Conservation (phyloP, 805 yeast genomes). For the Yueomyces sp. region DNA sequence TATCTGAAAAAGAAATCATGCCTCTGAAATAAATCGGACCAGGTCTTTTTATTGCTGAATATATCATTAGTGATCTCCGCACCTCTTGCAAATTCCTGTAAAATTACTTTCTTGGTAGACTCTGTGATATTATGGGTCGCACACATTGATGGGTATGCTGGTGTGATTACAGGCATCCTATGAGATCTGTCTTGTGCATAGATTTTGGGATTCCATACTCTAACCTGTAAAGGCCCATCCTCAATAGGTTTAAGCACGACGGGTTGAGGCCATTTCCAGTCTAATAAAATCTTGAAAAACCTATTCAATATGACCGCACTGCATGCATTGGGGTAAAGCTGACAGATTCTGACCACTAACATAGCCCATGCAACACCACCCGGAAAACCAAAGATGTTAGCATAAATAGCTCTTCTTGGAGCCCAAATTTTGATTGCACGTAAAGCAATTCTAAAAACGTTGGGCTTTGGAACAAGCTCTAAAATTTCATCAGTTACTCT, state of each 20-base stretch:
- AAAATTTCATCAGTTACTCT: constrained; percentile 93
- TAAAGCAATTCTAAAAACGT: constrained; percentile 83
- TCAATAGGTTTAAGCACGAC: constrained; percentile 85
- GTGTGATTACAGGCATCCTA: constrained; percentile 95
- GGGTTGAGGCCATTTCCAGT: constrained; percentile 99
- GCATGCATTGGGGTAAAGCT: constrained; percentile 89
- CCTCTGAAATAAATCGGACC: constrained; percentile 66
- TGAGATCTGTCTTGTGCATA: constrained; percentile 85
- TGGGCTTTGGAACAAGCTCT: constrained; percentile 79
- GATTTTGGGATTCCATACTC: constrained; percentile 92
- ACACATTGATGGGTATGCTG: constrained; percentile 89
- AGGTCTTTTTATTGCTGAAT: constrained; percentile 42
- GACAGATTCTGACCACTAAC: constrained; percentile 97
- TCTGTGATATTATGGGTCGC: constrained; percentile 92
- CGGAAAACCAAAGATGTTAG: constrained; percentile 91
- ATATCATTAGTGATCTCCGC: constrained; percentile 58
- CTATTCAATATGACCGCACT: constrained; percentile 83
- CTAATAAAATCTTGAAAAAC: constrained; percentile 71
- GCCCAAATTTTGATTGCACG: constrained; percentile 96
- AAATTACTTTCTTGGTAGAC: constrained; percentile 73
- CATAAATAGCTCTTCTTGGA: constrained; percentile 84
- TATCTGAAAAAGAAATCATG: constrained; percentile 76
- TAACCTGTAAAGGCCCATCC: constrained; percentile 91
- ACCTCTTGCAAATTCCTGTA: constrained; percentile 72
- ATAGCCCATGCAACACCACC: constrained; percentile 99